These are phyloP conservation scores for Penstemon eatonii DNA, from an alignment of 257 asterid species.

Conservation along the genomic window DNA sequence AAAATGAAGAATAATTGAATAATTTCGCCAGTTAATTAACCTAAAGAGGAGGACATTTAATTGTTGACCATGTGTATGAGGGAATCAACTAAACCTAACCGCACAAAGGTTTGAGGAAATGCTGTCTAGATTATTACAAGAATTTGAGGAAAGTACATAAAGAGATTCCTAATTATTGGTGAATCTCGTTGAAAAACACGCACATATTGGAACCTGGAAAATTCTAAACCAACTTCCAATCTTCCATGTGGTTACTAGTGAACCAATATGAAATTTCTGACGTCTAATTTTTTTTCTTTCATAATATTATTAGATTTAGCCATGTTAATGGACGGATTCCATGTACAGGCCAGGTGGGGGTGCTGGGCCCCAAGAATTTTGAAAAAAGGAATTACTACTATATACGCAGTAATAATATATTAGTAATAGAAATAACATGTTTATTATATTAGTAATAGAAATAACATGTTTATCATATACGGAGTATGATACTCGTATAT, in stretches of 20 bases:
- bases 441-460: no score
- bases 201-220: slow-evolving; percentile 13
- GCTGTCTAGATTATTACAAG: slow-evolving; percentile 6
- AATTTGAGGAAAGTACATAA: slow-evolving; percentile 21
- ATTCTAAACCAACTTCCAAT: background rate
- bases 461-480: no score
- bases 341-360: no score
- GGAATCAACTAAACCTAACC: slow-evolving; percentile 9
- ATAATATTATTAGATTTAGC: no score
- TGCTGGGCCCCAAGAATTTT: no score
- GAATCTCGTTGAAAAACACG: slow-evolving; percentile 16
- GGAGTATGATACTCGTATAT: no score
- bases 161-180: slow-evolving; percentile 23
- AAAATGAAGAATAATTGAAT: slow-evolving; percentile 14
- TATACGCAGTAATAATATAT: no score
- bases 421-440: no score
- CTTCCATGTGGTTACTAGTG: background rate
- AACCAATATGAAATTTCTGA: background rate
- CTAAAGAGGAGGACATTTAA: background rate
- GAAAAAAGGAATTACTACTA: no score
- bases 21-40: background rate
- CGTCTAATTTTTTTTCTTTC: no score
- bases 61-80: slow-evolving; percentile 12
- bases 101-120: slow-evolving; percentile 13
- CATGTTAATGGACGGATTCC: no score